A percentile compares a stretch with the other conserved stretches of the same genome.
These are phyloP conservation scores for Volvox reticuliferus DNA, from an alignment of 139 green algal genomes.

Conservation along the genomic window DNA sequence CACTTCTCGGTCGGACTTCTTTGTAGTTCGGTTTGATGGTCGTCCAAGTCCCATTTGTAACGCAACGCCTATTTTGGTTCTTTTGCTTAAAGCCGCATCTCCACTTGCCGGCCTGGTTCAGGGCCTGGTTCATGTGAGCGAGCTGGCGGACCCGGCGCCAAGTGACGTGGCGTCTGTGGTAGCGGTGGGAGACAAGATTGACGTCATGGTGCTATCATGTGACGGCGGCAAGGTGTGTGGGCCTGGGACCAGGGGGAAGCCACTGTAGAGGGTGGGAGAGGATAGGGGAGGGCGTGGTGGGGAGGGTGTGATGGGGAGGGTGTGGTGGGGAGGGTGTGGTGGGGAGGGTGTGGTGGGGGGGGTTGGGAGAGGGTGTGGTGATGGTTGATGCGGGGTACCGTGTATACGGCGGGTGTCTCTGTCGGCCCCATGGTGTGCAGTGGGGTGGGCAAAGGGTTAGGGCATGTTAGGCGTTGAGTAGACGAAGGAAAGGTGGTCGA, in stretches of 20 bases:
- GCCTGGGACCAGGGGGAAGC: not conserved
- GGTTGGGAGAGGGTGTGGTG: not conserved
- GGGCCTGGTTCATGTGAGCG: slow-evolving; percentile 82
- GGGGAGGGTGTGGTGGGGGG: not conserved
- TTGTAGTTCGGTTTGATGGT: no score
- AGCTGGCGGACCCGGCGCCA: slow-evolving; percentile 67
- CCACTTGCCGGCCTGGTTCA: slow-evolving; percentile 4
- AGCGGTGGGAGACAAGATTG: slow-evolving; percentile 77
- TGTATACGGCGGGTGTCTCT: not conserved
- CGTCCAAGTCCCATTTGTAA: no score
- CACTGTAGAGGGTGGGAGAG: not conserved
- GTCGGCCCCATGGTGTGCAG: no score
- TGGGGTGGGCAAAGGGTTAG: no score
- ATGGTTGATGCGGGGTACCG: not conserved
- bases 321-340: not conserved
- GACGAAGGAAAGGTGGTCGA: no score
- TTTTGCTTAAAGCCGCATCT: not conserved
- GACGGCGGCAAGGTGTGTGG: slow-evolving; percentile 61
- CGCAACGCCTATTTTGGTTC: no score
- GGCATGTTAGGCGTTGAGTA: no score
- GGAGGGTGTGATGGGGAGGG: not conserved
- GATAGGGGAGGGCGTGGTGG: no score
- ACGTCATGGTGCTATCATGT: slow-evolving; percentile 85
- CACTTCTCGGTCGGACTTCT: not conserved
- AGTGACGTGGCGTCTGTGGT: slow-evolving; percentile 60